A percentile compares a stretch with the other conserved stretches of the same genome.
These are phyloP conservation scores for Aspergillus wentii DNA, from an alignment of 495 filamentous ascomycete species.

Conservation along the genomic window DNA sequence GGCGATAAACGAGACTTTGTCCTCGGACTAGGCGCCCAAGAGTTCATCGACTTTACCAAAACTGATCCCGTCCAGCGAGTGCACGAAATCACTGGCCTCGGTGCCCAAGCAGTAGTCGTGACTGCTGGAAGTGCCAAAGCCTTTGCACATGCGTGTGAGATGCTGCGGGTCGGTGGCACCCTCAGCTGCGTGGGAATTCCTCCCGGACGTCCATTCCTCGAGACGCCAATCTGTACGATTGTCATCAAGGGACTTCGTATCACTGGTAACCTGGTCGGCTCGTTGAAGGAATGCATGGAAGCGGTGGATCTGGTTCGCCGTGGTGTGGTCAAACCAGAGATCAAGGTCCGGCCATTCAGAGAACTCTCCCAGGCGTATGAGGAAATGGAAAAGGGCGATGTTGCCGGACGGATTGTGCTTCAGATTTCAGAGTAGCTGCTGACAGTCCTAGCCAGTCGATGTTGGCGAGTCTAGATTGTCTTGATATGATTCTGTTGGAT, in stretches of 20 bases:
- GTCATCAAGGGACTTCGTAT: slow-evolving; percentile 46
- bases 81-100: slow-evolving; percentile 36
- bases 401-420: slow-evolving; percentile 35
- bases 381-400: slow-evolving; percentile 43
- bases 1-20: slow-evolving; percentile 40
- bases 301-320: slow-evolving; percentile 42
- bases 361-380: slow-evolving; percentile 41
- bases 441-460: not conserved
- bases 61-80: slow-evolving; percentile 33
- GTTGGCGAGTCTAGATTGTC: not conserved
- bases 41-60: slow-evolving; percentile 41
- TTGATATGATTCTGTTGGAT: too few relatives aligned
- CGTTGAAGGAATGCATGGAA: slow-evolving; percentile 48
- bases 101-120: slow-evolving; percentile 39
- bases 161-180: slow-evolving; percentile 45
- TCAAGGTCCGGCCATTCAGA: slow-evolving; percentile 39
- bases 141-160: slow-evolving; percentile 43
- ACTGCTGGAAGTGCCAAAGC: slow-evolving; percentile 41
- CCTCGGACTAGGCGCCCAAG: slow-evolving; percentile 31
- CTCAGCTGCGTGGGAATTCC: slow-evolving; percentile 48
- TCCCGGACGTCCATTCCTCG: slow-evolving; percentile 34
- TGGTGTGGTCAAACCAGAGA: slow-evolving; percentile 41
- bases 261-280: slow-evolving; percentile 43
- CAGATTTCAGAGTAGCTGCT: slow-evolving; percentile 19
- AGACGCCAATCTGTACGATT: slow-evolving; percentile 41